Base-by-base conservation (phyloP, 164 flowering plant genomes). In the Vitis riparia region DNA sequence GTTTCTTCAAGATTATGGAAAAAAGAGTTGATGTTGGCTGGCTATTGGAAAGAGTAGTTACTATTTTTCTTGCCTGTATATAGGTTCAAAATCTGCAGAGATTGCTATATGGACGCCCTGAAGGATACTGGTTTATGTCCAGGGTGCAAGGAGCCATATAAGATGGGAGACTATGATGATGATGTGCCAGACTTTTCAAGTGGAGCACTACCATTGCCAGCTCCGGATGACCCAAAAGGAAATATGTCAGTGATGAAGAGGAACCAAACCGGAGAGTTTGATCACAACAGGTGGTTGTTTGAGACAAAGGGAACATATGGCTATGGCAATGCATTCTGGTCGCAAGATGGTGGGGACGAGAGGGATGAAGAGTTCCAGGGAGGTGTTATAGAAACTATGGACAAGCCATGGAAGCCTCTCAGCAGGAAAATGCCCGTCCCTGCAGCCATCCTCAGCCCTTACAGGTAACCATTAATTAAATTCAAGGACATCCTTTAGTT, bases 341-440 rank as follows among this genome's bases (percentile, higher is more conserved):
- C 90, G 2, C 80, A 83, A 53, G 91, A 90, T 37, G 85, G 84
- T 49, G 86, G 70, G 15, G 90, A 79, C 3, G 82, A 75, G 9
- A 71, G 73, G 8, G 77, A 74, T 59, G 83, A 76, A 7, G 79
- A 80, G 8, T 11, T 71, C 51, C 70, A 30, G 3, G 81, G 81
- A 11, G 78, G 81, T 3, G 73, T 81, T 79, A 47, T 77, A 10
- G 94, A 91, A 51, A 69, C 79, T 2, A 66, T 73, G 67, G 93
- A 86, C 57, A 93, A 87, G 81, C 97, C 97, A 0, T 91, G 92
- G 93, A 88, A 80, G 75, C 98, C 98, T 6, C 87, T 93, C 12
- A 88, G 91, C 47, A 75, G 94, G 27, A 83, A 30, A 67, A n/a
- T 82, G n/a, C 83, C 86, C 6, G 78, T 91, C 52, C 85, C 92